phyloP scores from a whole-genome alignment of 257 asterid species.

The Solanum piurae region DNA sequence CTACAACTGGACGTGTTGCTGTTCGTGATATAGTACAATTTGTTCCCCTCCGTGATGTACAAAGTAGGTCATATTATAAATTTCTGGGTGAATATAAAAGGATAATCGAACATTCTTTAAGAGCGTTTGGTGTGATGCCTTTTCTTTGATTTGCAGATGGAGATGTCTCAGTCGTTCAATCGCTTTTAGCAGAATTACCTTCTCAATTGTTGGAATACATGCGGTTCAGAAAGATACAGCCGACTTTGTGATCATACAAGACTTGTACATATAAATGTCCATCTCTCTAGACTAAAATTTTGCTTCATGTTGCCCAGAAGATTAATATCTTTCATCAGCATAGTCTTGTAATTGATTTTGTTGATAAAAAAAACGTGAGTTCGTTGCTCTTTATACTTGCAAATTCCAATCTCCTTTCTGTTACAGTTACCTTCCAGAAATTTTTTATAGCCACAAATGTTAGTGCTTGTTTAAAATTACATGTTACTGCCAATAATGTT shows the following conservation, averaged over 20 bases:
- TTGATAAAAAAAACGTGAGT: background rate
- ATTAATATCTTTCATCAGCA: background rate
- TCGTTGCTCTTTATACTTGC: background rate
- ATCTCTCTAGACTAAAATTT: background rate
- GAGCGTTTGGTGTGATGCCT: background rate
- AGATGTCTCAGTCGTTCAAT: conserved; percentile 62
- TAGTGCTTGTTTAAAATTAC: background rate
- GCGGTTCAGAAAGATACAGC: conserved; percentile 63
- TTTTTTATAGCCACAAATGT: background rate
- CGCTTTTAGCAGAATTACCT: conserved; percentile 91
- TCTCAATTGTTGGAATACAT: conserved; percentile 75
- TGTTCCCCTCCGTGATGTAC: conserved; percentile 85
- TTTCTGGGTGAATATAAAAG: background rate
- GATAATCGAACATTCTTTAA: background rate
- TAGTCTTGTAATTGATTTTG: conserved; percentile 11
- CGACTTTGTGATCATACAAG: conserved; percentile 26
- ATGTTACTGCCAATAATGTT: background rate
- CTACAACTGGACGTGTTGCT: conserved; percentile 84
- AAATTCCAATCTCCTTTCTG: background rate
- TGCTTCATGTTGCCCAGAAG: conserved; percentile 10
- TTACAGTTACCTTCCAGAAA: background rate
- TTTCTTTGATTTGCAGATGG: conserved; percentile 45
- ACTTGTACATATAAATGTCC: conserved; percentile 37
- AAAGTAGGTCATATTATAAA: conserved; percentile 36
- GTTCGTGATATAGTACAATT: conserved; percentile 96